These are phyloP conservation scores for Aspergillus bertholletiae DNA, from an alignment of 495 filamentous ascomycete species.

Conservation along the genomic window DNA sequence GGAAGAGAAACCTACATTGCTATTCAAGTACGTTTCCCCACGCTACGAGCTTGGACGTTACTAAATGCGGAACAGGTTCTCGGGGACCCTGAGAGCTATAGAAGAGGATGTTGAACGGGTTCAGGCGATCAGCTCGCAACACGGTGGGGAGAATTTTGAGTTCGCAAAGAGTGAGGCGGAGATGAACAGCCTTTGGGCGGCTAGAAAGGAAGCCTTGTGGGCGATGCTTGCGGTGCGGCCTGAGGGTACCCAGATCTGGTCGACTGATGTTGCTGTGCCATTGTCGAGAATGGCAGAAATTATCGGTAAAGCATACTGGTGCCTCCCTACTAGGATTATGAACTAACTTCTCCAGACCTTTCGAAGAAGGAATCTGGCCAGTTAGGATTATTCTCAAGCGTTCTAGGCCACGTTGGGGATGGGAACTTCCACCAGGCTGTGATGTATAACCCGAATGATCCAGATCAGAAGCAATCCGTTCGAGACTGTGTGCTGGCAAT, in stretches of 20 bases:
- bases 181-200: slow-evolving; percentile 73
- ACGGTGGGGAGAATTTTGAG: slow-evolving; percentile 66
- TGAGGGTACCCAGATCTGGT: slow-evolving; percentile 57
- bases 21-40: slow-evolving; percentile 71
- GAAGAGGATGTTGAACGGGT: slow-evolving; percentile 75
- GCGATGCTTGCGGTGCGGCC: slow-evolving; percentile 37
- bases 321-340: slow-evolving; percentile 27
- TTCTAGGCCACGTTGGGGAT: slow-evolving; percentile 78
- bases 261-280: slow-evolving; percentile 84
- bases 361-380: slow-evolving; percentile 81
- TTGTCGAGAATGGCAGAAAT: slow-evolving; percentile 77
- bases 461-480: slow-evolving; percentile 54
- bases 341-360: slow-evolving; percentile 45
- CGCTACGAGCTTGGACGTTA: neutral
- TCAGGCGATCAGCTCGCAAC: slow-evolving; percentile 52
- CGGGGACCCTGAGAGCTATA: slow-evolving; percentile 63
- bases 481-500: slow-evolving; percentile 76
- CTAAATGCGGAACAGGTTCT: slow-evolving; percentile 46
- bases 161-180: slow-evolving; percentile 67
- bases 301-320: slow-evolving; percentile 43
- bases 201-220: slow-evolving; percentile 82
- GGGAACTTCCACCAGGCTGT: slow-evolving; percentile 89
- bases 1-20: slow-evolving; percentile 75
- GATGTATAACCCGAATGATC: slow-evolving; percentile 61
- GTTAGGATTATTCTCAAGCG: slow-evolving; percentile 73